phyloP scores from a whole-genome alignment of 1,139 yeast species.

The Saccharomyces hybrid region DNA sequence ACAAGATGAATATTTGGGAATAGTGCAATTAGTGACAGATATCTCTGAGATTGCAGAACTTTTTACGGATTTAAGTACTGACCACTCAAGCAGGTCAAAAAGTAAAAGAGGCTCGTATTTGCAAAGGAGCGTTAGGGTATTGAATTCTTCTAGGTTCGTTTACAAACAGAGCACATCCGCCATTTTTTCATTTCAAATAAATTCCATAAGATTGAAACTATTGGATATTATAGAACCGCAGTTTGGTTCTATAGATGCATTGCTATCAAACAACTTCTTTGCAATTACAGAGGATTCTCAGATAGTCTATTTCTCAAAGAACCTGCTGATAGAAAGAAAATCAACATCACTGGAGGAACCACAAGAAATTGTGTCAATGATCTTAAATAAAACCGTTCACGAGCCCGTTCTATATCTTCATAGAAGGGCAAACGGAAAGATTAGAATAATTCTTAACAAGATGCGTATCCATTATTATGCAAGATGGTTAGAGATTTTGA shows the following conservation, averaged over 20 bases:
- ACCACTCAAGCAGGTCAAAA: slow-evolving; percentile 2
- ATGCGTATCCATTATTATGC: slow-evolving; percentile 47
- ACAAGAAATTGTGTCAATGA: slow-evolving; percentile 16
- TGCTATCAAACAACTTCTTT: slow-evolving; percentile 28
- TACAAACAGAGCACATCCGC: slow-evolving; percentile 26
- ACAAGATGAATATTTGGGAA: slow-evolving; percentile 7
- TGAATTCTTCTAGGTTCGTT: slow-evolving; percentile 23
- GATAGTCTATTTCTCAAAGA: slow-evolving; percentile 29
- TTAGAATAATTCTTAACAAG: slow-evolving; percentile 41
- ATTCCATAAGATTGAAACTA: slow-evolving; percentile 26
- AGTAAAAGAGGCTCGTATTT: slow-evolving; percentile 4
- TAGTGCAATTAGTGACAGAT: slow-evolving; percentile 9
- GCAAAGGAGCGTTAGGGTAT: slow-evolving; percentile 23
- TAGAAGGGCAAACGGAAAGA: slow-evolving; percentile 22
- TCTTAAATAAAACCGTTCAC: slow-evolving; percentile 7
- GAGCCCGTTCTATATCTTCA: slow-evolving; percentile 34
- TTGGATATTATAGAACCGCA: slow-evolving; percentile 27
- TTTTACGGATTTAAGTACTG: background rate
- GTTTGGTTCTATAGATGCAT: slow-evolving; percentile 42
- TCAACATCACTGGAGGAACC: slow-evolving; percentile 29
- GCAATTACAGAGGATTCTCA: slow-evolving; percentile 34
- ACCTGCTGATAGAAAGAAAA: slow-evolving; percentile 22
- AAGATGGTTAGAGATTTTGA: slow-evolving; percentile 40
- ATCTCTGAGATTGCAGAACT: slow-evolving; percentile 3
- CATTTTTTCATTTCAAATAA: slow-evolving; percentile 16